A percentile compares a stretch with the other conserved stretches of the same genome.
Evolutionary conservation across 1,284 basidiomycete genomes (phyloP).

Genomic region (Cutaneotrichosporon daszewskae): DNA sequence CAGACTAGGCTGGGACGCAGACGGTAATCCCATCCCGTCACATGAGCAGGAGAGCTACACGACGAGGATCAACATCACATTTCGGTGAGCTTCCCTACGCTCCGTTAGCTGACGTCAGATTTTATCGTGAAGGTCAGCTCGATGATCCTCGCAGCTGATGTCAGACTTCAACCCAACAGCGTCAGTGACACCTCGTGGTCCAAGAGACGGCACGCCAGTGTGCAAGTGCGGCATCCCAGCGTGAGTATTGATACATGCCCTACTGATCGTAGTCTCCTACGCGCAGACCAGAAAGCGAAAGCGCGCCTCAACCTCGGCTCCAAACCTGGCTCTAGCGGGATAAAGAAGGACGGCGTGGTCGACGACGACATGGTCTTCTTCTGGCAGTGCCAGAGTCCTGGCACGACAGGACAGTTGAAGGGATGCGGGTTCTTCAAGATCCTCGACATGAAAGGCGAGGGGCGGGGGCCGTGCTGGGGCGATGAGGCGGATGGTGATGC

Average conservation of each 20-base stretch:
- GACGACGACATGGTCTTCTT: constrained; percentile 59
- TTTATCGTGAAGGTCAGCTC: constrained; percentile 35
- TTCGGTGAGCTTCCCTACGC: constrained; percentile 49
- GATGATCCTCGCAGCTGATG: constrained; percentile 29
- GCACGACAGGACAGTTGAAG: constrained; percentile 70
- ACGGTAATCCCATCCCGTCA: constrained; percentile 21
- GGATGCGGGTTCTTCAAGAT: constrained; percentile 75
- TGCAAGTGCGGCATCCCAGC: constrained; percentile 77
- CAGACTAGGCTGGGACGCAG: constrained; percentile 54
- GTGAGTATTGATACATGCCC: constrained; percentile 20
- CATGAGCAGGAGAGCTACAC: constrained; percentile 52
- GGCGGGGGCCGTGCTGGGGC: constrained; percentile 51
- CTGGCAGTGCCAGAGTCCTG: constrained; percentile 79
- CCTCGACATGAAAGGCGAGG: constrained; percentile 69
- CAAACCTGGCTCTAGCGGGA: background rate
- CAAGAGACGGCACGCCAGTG: constrained; percentile 46
- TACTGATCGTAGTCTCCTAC: constrained; percentile 32
- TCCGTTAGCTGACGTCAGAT: constrained; percentile 12
- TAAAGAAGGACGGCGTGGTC: constrained; percentile 13
- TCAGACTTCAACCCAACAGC: constrained; percentile 69
- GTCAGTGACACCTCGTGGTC: constrained; percentile 13
- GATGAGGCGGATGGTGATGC: constrained; percentile 8
- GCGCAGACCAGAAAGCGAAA: constrained; percentile 49
- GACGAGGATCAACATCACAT: constrained; percentile 80
- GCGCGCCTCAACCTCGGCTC: constrained; percentile 15